These are phyloP conservation scores for Lasiosphaeria hispida DNA, from an alignment of 495 filamentous ascomycete genomes.

Conservation along the genomic window DNA sequence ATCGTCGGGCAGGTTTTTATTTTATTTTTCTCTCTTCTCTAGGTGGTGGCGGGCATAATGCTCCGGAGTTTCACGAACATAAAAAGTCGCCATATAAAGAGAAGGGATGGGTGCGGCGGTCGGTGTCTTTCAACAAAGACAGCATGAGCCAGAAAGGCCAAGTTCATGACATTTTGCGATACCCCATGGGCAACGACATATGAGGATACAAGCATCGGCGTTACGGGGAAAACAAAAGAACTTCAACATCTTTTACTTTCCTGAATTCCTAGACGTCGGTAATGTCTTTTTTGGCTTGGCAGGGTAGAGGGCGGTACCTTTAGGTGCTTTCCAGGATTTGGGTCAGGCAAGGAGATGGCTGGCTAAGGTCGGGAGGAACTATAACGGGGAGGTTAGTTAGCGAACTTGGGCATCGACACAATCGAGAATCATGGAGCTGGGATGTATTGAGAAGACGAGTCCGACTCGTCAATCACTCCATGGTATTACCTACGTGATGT, in stretches of 20 bases:
- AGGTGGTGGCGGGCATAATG: slow-evolving; percentile 10
- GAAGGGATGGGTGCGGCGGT: slow-evolving; percentile 19
- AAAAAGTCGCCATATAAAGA: slow-evolving; percentile 27
- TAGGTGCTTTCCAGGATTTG: too few relatives aligned
- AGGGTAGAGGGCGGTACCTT: not conserved
- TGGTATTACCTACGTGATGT: too few relatives aligned
- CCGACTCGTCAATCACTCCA: too few relatives aligned
- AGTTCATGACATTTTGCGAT: slow-evolving; percentile 35
- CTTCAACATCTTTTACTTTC: slow-evolving; percentile 47
- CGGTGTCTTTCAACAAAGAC: slow-evolving; percentile 47
- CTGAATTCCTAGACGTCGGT: slow-evolving; percentile 34
- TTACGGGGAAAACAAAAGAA: slow-evolving; percentile 45
- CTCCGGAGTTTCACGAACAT: slow-evolving; percentile 27
- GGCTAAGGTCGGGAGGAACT: not conserved
- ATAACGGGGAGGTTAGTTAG: too few relatives aligned
- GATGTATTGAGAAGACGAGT: too few relatives aligned
- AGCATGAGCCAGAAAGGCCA: slow-evolving; percentile 35
- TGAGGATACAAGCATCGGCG: slow-evolving; percentile 35
- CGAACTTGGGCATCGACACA: too few relatives aligned
- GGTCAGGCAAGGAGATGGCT: not conserved
- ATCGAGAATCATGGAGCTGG: too few relatives aligned
- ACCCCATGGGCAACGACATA: slow-evolving; percentile 37
- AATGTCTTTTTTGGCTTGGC: slow-evolving; percentile 35
- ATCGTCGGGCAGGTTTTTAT: slow-evolving; percentile 9
- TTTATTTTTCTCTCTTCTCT: slow-evolving; percentile 10